Conservation (phyloP, 345 rosid species). For the Eucalyptus marginata region DNA sequence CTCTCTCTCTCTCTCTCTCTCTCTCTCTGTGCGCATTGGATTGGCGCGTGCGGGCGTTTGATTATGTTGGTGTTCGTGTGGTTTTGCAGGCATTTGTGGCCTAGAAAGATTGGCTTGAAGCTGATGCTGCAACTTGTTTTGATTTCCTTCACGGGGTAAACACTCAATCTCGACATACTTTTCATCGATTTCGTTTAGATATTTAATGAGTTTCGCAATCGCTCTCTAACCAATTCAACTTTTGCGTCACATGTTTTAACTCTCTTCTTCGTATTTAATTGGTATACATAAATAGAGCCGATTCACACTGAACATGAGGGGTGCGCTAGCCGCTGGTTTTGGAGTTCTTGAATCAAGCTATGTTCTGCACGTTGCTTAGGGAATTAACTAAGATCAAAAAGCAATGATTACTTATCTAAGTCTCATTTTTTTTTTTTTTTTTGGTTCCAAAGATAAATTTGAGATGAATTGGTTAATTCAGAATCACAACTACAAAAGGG, state of each 20-base stretch:
- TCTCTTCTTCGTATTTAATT: not conserved
- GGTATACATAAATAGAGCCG: not conserved
- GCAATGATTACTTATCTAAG: not conserved
- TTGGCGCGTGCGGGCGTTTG: not conserved
- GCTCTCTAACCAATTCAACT: not conserved
- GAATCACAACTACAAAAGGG: not conserved
- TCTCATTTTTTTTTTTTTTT: not conserved
- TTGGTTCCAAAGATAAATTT: not conserved
- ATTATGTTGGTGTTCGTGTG: not conserved
- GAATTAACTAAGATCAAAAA: not conserved
- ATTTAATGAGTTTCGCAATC: not conserved
- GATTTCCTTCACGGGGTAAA: slow-evolving; percentile 80
- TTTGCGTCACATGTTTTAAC: not conserved
- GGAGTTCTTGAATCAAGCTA: not conserved
- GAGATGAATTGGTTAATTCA: not conserved
- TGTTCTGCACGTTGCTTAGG: not conserved
- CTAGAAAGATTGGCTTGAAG: slow-evolving; percentile 33
- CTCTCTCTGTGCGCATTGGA: not conserved
- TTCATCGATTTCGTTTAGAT: not conserved
- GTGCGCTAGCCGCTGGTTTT: not conserved
- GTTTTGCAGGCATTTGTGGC: slow-evolving; percentile 72
- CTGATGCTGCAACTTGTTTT: slow-evolving; percentile 52
- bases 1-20: not conserved
- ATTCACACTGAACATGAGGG: not conserved
- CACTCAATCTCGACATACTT: not conserved